Evolutionary conservation across 148 eudicot species (phyloP).

Genomic region (Fagopyrum homotropicum): DNA sequence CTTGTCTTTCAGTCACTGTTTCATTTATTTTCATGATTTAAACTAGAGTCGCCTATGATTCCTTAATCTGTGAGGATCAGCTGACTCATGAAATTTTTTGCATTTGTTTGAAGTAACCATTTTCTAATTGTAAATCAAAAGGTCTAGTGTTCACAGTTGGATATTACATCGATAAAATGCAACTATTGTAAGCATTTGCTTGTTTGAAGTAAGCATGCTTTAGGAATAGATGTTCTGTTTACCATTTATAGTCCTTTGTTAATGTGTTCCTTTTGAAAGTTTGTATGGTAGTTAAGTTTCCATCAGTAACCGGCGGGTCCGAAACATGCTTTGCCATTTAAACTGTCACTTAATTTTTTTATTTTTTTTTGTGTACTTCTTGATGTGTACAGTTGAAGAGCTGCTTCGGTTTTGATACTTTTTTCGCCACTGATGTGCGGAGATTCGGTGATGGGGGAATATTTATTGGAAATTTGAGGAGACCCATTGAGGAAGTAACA

Average conservation of each 20-base stretch:
- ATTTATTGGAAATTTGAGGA: constrained; percentile 86
- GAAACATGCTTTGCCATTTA: not conserved
- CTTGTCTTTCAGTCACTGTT: not conserved
- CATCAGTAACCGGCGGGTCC: not conserved
- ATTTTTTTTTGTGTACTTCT: not conserved
- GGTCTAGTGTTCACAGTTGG: not conserved
- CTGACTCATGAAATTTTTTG: not conserved
- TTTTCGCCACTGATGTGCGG: constrained; percentile 85
- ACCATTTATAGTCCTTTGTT: not conserved
- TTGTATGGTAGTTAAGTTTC: not conserved
- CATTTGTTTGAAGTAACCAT: not conserved
- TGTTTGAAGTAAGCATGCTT: not conserved
- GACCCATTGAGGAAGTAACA: constrained; percentile 73
- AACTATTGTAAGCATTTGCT: not conserved
- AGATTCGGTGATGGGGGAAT: constrained; percentile 99
- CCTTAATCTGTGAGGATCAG: not conserved
- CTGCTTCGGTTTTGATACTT: constrained; percentile 88
- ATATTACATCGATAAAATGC: not conserved
- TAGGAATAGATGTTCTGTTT: not conserved
- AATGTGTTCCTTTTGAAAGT: not conserved
- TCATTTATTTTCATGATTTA: not conserved
- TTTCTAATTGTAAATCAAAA: not conserved
- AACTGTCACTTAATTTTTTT: not conserved
- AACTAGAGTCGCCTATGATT: not conserved
- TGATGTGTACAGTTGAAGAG: constrained; percentile 47